These are phyloP conservation scores for Biscogniauxia sp. DNA, from an alignment of 2,329 filamentous ascomycete genomes.

Conservation along the genomic window DNA sequence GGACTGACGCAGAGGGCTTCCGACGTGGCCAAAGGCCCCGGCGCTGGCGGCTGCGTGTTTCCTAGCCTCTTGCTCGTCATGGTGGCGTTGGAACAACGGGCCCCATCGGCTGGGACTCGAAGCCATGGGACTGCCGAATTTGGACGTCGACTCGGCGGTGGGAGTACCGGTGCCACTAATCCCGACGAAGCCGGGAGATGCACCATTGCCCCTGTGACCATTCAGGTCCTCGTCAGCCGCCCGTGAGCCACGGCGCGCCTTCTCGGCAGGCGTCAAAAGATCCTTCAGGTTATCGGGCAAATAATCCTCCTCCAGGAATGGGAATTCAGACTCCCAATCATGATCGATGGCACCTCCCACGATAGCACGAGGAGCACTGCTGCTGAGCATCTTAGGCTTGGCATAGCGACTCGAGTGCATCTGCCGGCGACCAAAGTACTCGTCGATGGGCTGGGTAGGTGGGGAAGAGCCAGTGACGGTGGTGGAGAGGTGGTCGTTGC, in stretches of 20 bases:
- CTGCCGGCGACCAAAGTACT: constrained; percentile 68
- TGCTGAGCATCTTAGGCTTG: constrained; percentile 66
- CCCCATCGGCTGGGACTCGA: constrained; percentile 62
- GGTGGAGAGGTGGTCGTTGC: constrained; percentile 60
- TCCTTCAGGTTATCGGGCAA: constrained; percentile 71
- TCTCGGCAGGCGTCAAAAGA: constrained; percentile 64
- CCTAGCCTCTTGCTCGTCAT: constrained; percentile 54
- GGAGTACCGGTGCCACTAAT: constrained; percentile 39
- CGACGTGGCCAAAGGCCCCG: constrained; percentile 62
- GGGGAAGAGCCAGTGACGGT: constrained; percentile 39
- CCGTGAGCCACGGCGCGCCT: constrained; percentile 61
- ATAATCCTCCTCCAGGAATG: constrained; percentile 81
- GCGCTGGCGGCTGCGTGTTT: constrained; percentile 45
- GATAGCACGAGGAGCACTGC: constrained; percentile 65
- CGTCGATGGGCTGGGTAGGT: constrained; percentile 40
- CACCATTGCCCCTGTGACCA: constrained; percentile 34
- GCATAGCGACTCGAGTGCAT: constrained; percentile 67
- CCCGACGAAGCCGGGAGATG: constrained; percentile 33
- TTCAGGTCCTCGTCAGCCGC: constrained; percentile 51
- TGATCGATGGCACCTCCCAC: constrained; percentile 58
- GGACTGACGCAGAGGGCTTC: constrained; percentile 63
- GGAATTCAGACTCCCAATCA: constrained; percentile 67
- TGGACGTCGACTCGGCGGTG: constrained; percentile 46
- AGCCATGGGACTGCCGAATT: constrained; percentile 60
- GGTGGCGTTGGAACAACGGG: constrained; percentile 57